Evolutionary conservation across 2,329 filamentous ascomycete genomes (phyloP).

Genomic region (Fusarium sp.): DNA sequence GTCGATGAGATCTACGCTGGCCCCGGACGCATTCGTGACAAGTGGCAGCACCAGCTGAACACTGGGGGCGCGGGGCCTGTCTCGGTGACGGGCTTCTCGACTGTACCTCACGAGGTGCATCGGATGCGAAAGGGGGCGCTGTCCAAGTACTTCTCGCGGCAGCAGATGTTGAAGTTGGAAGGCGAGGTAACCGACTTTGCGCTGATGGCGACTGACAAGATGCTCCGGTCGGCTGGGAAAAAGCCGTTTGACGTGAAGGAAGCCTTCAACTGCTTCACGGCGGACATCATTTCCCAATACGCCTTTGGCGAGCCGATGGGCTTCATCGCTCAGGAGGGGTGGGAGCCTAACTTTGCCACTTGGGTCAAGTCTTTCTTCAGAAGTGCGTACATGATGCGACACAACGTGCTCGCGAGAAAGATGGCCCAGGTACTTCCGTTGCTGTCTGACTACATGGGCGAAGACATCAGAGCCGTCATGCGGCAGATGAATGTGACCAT

Average conservation of each 20-base stretch:
- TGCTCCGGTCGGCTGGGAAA: slow-evolving; percentile 47
- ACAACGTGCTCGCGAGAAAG: slow-evolving; percentile 49
- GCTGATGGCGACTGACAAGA: slow-evolving; percentile 48
- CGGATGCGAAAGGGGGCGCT: slow-evolving; percentile 51
- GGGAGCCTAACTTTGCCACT: slow-evolving; percentile 57
- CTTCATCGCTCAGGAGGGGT: slow-evolving; percentile 48
- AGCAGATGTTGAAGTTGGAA: slow-evolving; percentile 50
- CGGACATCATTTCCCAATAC: slow-evolving; percentile 57
- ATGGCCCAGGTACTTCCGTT: slow-evolving; percentile 23
- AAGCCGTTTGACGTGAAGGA: slow-evolving; percentile 53
- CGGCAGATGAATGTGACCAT: slow-evolving; percentile 36
- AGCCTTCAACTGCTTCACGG: slow-evolving; percentile 58
- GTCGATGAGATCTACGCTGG: slow-evolving; percentile 57
- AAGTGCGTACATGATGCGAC: slow-evolving; percentile 53
- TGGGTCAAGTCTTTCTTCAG: slow-evolving; percentile 53
- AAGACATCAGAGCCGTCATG: slow-evolving; percentile 35
- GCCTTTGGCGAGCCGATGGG: slow-evolving; percentile 57
- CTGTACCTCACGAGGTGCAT: slow-evolving; percentile 52
- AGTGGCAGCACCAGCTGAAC: slow-evolving; percentile 41
- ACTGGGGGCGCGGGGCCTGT: slow-evolving; percentile 27
- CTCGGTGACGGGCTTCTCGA: slow-evolving; percentile 31
- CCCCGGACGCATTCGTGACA: slow-evolving; percentile 48
- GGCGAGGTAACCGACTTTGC: slow-evolving; percentile 46
- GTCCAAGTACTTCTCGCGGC: slow-evolving; percentile 54
- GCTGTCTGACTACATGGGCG: slow-evolving; percentile 25